Conservation (phyloP, 306 rosid species). For the Mimosa pudica region DNA sequence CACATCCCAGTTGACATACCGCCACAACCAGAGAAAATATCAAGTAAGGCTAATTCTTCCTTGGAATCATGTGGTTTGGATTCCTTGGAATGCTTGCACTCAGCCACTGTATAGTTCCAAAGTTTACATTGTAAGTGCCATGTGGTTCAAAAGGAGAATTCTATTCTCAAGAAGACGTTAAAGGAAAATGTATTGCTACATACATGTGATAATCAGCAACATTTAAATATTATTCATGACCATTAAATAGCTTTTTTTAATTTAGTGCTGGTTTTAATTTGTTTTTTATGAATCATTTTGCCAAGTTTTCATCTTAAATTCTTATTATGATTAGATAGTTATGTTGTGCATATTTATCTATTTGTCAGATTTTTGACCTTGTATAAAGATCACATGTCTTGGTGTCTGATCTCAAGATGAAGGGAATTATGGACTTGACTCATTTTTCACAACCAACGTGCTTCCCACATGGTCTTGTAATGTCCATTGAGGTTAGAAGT, state of each 20-base stretch:
- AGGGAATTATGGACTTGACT: neutral
- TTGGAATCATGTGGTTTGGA: neutral
- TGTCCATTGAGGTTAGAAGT: neutral
- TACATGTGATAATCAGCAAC: neutral
- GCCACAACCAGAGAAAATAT: conserved; percentile 93
- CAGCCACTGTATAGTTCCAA: neutral
- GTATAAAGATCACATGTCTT: neutral
- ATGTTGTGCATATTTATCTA: neutral
- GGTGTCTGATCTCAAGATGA: neutral
- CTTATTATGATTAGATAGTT: neutral
- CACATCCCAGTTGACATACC: conserved; percentile 98
- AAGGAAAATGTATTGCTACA: neutral
- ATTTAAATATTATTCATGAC: neutral
- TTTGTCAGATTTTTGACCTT: neutral
- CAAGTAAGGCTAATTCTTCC: conserved; percentile 61
- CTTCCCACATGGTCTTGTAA: neutral
- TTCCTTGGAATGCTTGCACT: neutral
- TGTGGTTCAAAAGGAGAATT: neutral
- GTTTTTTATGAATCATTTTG: neutral
- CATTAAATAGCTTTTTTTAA: neutral
- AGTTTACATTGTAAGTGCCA: neutral
- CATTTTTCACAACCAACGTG: neutral
- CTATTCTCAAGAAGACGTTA: too few species aligned
- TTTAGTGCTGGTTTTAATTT: neutral
- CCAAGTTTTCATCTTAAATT: neutral